Conservation (phyloP, 441 rosid genomes). For the Gossypium aridum region DNA sequence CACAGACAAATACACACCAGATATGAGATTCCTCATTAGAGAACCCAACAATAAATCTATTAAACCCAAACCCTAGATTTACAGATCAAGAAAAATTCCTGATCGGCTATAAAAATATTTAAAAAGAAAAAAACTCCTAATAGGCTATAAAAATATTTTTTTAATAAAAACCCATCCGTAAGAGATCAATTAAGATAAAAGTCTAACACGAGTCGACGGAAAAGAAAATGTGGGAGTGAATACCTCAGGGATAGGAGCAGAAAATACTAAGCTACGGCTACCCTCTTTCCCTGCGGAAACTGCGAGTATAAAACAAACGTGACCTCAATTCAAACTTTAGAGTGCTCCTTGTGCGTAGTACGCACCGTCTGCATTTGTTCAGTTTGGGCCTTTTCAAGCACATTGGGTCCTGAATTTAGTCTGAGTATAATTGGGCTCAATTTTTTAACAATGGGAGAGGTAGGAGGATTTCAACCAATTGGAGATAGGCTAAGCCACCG, state of each 20-base stretch:
- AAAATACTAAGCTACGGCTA: neutral
- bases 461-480: too few species aligned
- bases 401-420: neutral
- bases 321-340: neutral
- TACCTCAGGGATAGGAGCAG: neutral
- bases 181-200: neutral
- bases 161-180: neutral
- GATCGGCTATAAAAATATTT: neutral
- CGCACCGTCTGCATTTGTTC: neutral
- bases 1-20: neutral
- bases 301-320: neutral
- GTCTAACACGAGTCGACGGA: neutral
- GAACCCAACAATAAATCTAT: neutral
- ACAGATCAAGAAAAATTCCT: neutral
- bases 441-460: too few species aligned
- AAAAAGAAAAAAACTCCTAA: too few species aligned
- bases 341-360: neutral
- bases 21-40: neutral
- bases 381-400: neutral
- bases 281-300: neutral
- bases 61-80: constrained; percentile 5
- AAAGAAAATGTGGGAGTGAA: neutral
- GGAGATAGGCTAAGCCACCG: too few species aligned
- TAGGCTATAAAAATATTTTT: too few species aligned
- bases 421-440: too few species aligned